A percentile compares a stretch with the other conserved stretches of the same genome.
Conservation (phyloP, 2,329 filamentous ascomycete species). For the Colletotrichum sp. region DNA sequence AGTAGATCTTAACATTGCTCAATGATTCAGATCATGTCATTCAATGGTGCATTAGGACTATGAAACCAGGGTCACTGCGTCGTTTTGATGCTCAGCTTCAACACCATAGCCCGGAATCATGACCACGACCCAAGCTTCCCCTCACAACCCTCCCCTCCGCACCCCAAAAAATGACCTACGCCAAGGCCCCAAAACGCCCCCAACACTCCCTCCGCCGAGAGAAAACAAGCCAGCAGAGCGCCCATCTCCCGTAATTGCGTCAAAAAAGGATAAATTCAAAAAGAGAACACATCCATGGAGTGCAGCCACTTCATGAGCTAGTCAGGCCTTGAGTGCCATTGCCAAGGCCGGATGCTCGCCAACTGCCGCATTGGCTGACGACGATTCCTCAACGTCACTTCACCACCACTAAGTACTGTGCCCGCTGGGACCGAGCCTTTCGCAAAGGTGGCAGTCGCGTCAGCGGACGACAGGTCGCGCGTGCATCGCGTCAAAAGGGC, state of each 20-base stretch:
- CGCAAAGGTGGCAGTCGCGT: not conserved
- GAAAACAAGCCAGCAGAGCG: not conserved
- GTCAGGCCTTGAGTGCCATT: not conserved
- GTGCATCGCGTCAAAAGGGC: not conserved
- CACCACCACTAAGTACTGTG: not conserved
- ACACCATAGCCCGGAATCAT: too few relatives aligned
- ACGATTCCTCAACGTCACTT: not conserved
- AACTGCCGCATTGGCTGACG: not conserved
- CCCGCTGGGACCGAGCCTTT: not conserved
- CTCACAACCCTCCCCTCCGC: not conserved
- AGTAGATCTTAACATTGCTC: too few relatives aligned
- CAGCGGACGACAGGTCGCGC: not conserved
- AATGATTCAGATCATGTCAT: too few relatives aligned
- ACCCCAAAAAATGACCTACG: not conserved
- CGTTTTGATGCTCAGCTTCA: too few relatives aligned
- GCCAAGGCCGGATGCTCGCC: not conserved
- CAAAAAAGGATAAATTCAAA: not conserved
- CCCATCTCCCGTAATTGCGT: slow-evolving; percentile 1
- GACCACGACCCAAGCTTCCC: not conserved
- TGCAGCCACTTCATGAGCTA: not conserved
- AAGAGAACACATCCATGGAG: not conserved
- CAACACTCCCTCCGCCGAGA: not conserved
- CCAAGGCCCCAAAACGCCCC: not conserved
- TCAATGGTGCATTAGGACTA: too few relatives aligned
- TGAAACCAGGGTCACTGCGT: too few relatives aligned